These are phyloP conservation scores for Aspergillus fumigatus DNA, from an alignment of 2,329 filamentous ascomycete genomes.

Conservation along the genomic window DNA sequence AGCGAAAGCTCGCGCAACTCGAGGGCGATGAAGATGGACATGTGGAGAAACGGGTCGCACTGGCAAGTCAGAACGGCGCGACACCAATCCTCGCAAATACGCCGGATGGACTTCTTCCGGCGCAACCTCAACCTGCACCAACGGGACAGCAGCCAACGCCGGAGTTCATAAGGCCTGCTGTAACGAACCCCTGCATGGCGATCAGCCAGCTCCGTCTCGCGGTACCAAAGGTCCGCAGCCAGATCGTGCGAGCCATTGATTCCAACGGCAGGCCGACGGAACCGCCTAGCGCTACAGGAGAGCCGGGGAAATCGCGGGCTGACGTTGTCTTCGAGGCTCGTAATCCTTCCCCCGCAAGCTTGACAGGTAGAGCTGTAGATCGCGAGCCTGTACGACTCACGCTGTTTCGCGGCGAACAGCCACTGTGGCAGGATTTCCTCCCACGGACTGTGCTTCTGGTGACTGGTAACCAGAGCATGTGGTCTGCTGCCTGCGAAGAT, in stretches of 20 bases:
- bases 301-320: constrained; percentile 51
- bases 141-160: constrained; percentile 65
- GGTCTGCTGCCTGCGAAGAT: constrained; percentile 90
- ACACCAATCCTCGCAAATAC: constrained; percentile 72
- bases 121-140: constrained; percentile 56
- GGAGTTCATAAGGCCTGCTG: constrained; percentile 81
- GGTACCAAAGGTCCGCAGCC: constrained; percentile 77
- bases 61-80: constrained; percentile 61
- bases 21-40: constrained; percentile 71
- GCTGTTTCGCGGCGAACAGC: constrained; percentile 71
- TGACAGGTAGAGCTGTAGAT: constrained; percentile 57
- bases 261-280: constrained; percentile 41
- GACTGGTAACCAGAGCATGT: constrained; percentile 85
- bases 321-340: constrained; percentile 82
- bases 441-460: constrained; percentile 82
- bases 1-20: constrained; percentile 70
- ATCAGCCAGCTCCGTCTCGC: constrained; percentile 81
- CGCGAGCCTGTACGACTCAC: constrained; percentile 81
- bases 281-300: constrained; percentile 31
- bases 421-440: constrained; percentile 91
- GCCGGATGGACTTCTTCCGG: constrained; percentile 71
- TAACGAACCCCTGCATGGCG: constrained; percentile 75
- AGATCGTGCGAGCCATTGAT: constrained; percentile 79
- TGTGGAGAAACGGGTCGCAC: constrained; percentile 55
- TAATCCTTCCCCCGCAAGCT: constrained; percentile 64